A percentile compares a stretch with the other conserved stretches of the same genome.
Evolutionary conservation across 257 asterid species (phyloP).

Genomic region (Petunia axillaris): DNA sequence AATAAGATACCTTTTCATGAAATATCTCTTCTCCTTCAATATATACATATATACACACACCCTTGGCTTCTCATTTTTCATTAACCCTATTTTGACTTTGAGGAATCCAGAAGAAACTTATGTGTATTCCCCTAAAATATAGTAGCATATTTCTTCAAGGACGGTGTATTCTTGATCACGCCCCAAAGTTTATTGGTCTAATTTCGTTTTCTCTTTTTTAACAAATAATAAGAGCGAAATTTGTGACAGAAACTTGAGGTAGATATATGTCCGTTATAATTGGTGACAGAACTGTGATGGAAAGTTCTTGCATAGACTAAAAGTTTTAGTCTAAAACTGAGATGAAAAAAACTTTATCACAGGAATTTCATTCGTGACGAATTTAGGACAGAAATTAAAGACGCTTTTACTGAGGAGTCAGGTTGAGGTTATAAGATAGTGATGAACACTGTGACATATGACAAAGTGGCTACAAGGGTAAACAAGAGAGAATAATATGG

Average conservation of each 20-base stretch:
- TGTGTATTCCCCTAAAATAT: too few species aligned
- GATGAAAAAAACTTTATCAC: not conserved
- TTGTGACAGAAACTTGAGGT: not conserved
- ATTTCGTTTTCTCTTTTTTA: too few species aligned
- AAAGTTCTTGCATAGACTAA: not conserved
- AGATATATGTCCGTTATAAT: not conserved
- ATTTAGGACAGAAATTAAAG: not conserved
- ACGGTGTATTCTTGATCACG: too few species aligned
- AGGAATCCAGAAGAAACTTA: too few species aligned
- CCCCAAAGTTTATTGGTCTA: too few species aligned
- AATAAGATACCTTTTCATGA: too few species aligned
- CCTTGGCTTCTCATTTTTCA: too few species aligned
- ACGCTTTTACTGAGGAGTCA: not conserved
- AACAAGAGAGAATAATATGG: not conserved
- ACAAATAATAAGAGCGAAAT: too few species aligned
- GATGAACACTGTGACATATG: conserved; percentile 10
- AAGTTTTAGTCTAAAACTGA: not conserved
- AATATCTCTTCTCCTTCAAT: too few species aligned
- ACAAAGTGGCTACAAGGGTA: conserved; percentile 19
- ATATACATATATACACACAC: too few species aligned
- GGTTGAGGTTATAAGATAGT: not conserved
- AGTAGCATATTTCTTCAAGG: too few species aligned
- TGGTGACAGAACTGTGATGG: not conserved
- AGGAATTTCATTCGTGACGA: not conserved
- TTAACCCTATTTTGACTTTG: too few species aligned